A percentile compares a stretch with the other conserved stretches of the same genome.
Conservation (phyloP, 2,329 filamentous ascomycete species). For the Xylariaceae sp. region DNA sequence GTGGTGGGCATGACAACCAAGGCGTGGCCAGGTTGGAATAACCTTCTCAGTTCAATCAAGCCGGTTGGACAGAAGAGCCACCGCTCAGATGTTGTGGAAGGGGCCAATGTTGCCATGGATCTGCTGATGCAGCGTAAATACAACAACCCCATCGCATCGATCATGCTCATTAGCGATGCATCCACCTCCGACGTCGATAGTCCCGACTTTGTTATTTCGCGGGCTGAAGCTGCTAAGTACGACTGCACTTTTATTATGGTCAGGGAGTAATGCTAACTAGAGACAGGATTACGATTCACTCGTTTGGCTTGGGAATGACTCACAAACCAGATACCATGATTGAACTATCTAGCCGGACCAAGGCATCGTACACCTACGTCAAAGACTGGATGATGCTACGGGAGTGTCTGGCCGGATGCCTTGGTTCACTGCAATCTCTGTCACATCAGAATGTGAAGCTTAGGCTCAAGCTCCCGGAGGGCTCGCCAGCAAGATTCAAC, state of each 20-base stretch:
- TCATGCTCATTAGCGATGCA: constrained; percentile 94
- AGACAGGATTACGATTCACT: constrained; percentile 81
- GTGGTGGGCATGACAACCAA: constrained; percentile 98
- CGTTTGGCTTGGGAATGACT: constrained; percentile 91
- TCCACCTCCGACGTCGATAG: constrained; percentile 91
- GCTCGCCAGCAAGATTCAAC: constrained; percentile 95
- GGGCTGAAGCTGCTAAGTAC: constrained; percentile 93
- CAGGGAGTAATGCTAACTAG: constrained; percentile 24
- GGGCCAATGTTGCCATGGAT: constrained; percentile 97
- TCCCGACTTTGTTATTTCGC: constrained; percentile 94
- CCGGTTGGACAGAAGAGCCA: constrained; percentile 96
- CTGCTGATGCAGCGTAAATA: constrained; percentile 96
- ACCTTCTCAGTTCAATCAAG: constrained; percentile 78
- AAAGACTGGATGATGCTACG: constrained; percentile 99
- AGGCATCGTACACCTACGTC: constrained; percentile 95
- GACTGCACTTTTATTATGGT: constrained; percentile 31
- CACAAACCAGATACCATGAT: constrained; percentile 99
- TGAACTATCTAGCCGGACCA: constrained; percentile 88
- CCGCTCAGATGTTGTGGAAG: constrained; percentile 92
- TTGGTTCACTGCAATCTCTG: constrained; percentile 84
- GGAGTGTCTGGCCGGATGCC: constrained; percentile 88
- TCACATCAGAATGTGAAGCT: constrained; percentile 99
- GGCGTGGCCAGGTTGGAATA: constrained; percentile 85
- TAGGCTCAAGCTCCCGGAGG: constrained; percentile 88
- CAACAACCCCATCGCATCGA: constrained; percentile 90